phyloP scores from a whole-genome alignment of 2,329 filamentous ascomycete species.

The Aspergillus sclerotialis region DNA sequence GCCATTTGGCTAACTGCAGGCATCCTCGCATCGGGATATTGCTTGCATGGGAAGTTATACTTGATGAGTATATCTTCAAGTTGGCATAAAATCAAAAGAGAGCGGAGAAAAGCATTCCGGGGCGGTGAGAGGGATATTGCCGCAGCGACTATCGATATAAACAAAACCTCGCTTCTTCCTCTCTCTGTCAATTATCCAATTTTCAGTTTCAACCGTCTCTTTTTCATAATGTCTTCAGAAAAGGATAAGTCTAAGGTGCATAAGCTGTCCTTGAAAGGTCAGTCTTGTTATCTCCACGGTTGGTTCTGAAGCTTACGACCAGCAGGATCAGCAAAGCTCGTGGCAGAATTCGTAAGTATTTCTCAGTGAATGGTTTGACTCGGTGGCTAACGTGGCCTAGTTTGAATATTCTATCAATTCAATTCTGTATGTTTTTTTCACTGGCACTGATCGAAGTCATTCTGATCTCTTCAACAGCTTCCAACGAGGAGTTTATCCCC shows the following conservation, averaged over 20 bases:
- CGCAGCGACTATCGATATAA: slow-evolving; percentile 32
- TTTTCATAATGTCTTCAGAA: slow-evolving; percentile 36
- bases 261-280: slow-evolving; percentile 65
- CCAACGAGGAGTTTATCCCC: slow-evolving; percentile 75
- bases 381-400: slow-evolving; percentile 12
- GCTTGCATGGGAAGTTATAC: slow-evolving; percentile 24
- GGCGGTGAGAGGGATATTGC: slow-evolving; percentile 25
- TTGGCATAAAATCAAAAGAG: slow-evolving; percentile 12
- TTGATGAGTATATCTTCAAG: too few relatives aligned
- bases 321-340: slow-evolving; percentile 68
- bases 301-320: background rate
- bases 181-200: background rate
- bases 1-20: slow-evolving; percentile 40
- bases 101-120: slow-evolving; percentile 25
- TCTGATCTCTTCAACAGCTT: slow-evolving; percentile 52
- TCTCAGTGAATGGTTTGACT: background rate
- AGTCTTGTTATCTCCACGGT: background rate
- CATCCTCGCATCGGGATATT: slow-evolving; percentile 41
- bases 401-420: slow-evolving; percentile 99
- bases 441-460: too few relatives aligned
- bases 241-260: slow-evolving; percentile 80
- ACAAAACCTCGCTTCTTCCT: slow-evolving; percentile 20
- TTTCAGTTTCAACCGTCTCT: slow-evolving; percentile 2
- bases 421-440: slow-evolving; percentile 66
- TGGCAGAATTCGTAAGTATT: slow-evolving; percentile 81